phyloP scores from a whole-genome alignment of 768 basidiomycete species.

The Leccinum barrowsii region DNA sequence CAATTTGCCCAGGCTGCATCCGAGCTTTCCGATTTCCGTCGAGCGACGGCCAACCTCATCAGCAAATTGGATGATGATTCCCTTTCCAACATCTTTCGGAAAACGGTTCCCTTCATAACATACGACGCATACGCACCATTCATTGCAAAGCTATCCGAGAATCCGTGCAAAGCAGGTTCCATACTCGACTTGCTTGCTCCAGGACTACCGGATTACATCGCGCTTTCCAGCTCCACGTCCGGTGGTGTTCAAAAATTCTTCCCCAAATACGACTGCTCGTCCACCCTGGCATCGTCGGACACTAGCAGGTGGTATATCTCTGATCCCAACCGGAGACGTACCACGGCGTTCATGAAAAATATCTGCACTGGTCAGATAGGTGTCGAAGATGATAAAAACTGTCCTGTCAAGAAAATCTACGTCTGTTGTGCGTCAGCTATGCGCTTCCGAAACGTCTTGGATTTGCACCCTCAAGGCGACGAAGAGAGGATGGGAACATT shows the following conservation, averaged over 20 bases:
- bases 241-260: too few relatives aligned
- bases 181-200: background rate
- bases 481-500: background rate
- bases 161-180: background rate
- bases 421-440: too few relatives aligned
- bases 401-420: too few relatives aligned
- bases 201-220: slow-evolving; percentile 19
- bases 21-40: too few relatives aligned
- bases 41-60: too few relatives aligned
- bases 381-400: background rate
- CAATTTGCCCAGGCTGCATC: too few relatives aligned
- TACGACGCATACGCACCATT: slow-evolving; percentile 17
- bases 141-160: slow-evolving; percentile 6
- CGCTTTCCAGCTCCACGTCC: slow-evolving; percentile 1
- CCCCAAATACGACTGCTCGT: too few relatives aligned
- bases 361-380: background rate
- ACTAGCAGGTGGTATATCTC: too few relatives aligned
- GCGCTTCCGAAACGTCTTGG: too few relatives aligned
- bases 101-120: slow-evolving; percentile 10
- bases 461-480: too few relatives aligned
- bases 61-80: too few relatives aligned
- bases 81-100: slow-evolving; percentile 5
- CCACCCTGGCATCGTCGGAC: background rate
- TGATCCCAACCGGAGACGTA: slow-evolving; percentile 1
- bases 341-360: background rate